phyloP scores from a whole-genome alignment of 2,329 filamentous ascomycete species.

The Daldinia eschscholtzii region DNA sequence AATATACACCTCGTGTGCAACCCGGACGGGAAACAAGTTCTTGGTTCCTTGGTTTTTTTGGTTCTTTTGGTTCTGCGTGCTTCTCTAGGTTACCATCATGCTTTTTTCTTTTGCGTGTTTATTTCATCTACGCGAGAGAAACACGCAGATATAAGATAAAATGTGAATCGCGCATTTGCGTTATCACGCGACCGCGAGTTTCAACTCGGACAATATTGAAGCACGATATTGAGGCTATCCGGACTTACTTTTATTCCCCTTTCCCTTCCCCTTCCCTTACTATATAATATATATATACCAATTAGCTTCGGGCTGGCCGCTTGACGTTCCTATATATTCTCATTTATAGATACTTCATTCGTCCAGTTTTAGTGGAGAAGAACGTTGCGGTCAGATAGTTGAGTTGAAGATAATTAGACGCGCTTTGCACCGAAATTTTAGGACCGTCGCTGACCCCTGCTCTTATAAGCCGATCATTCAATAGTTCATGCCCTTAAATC shows the following conservation, averaged over 20 bases:
- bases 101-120: not conserved
- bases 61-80: not conserved
- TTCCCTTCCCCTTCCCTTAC: no score
- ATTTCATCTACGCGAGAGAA: not conserved
- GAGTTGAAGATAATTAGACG: not conserved
- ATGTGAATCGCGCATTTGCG: not conserved
- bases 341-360: slow-evolving; percentile 2
- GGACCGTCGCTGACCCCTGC: not conserved
- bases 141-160: not conserved
- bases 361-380: slow-evolving; percentile 3
- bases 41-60: not conserved
- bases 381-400: not conserved
- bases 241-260: not conserved
- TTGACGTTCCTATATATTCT: slow-evolving; percentile 2
- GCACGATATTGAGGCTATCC: slow-evolving; percentile 3
- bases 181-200: not conserved
- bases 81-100: not conserved
- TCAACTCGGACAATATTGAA: not conserved
- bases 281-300: not conserved
- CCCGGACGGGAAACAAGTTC: not conserved
- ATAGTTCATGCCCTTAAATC: not conserved
- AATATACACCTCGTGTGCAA: not conserved
- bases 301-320: slow-evolving; percentile 3
- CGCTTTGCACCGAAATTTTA: not conserved
- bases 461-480: slow-evolving; percentile 1